Evolutionary conservation across 73 alveolate species (phyloP), one percentile per base, ranked within the genome.

Genomic region (Paramecium biaurelia): DNA sequence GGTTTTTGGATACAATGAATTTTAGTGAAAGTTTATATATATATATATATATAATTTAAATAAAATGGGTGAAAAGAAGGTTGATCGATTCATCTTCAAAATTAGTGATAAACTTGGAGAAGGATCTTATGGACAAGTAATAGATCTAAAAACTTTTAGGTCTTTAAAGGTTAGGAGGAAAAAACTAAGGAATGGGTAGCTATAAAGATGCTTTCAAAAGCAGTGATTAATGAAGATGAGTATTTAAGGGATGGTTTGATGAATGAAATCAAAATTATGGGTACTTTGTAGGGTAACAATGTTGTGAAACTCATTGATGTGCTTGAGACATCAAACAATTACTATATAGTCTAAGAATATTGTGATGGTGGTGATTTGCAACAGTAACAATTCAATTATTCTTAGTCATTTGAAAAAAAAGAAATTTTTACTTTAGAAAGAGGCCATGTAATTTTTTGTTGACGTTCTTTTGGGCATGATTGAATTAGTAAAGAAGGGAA

Each of bases 291-390:
- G 58, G 82, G 92, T 34, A 87, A 89, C 12, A 92, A 93, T 85
- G 85, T 93, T 34, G 95, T 93, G 10, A 57, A 84, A 41, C 70
- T 93, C 23, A 72, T 89, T 35, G 96, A 93, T 41, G 93, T 74
- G 12, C 49, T 93, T 35, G 95, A 93, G 92, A 93, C 96, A 24
- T 11, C 89, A n/a, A 89, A 93, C 56, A 84, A 92, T 45, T 89
- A 45, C 28, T 93, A 93, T 41, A 37, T 93, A n/a, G 82, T 93
- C 26, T 86, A 89, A 43, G 96, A 93, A 42, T 93, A 15, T 58
- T 92, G 95, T 57, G 92, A 86, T 43, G 96, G 96, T 21, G 96
- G 96, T 18, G 96, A 93, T 58, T 93, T 93, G 20, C 56, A 82
- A 45, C 63, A 63, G 59, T 76, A 72, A 4, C 5, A n/a, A 7